Evolutionary conservation across 2,329 filamentous ascomycete species (phyloP), one percentile per base, ranked within the genome.

Genomic region (Pseudogymnoascus sp.): DNA sequence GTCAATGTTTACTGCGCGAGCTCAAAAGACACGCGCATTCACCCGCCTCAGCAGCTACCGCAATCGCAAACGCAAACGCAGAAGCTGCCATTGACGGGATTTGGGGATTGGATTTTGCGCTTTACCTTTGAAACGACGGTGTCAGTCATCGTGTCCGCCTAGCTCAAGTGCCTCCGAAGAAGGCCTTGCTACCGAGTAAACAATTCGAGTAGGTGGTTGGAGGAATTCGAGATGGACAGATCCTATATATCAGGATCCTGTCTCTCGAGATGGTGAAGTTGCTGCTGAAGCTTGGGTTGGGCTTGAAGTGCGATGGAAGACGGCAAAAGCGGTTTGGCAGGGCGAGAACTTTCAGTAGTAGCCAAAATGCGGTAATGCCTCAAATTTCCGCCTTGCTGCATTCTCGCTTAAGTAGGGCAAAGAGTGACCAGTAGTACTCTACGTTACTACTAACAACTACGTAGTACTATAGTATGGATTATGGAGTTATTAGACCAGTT

Each of bases 131-230:
- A 76, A 63, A 70, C 73, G 67, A 76, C 72, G 31, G 31, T 34
- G 66, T 69, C 69, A 68, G 73, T 70, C 75, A 75, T 75, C 65
- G 69, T 74, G 73, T 70, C 73, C 70, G 69, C 70, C 71, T 69
- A 68, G 54, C 66, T 71, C 66, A 68, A 73, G 68, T 69, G 73
- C 73, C 73, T 74, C 71, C 72, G 67, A 73, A 74, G 73, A 73
- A 73, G 72, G 72, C 72, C 66, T 70, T 73, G 69, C 73, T 73
- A 73, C 67, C 71, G 71, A 72, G 70, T 66, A 68, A 68, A 74
- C 72, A 74, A 75, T 73, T 74, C 68, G 72, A 67, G 64, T 61
- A 60, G 62, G 62, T 64, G 60, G 59, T 54, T 39, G 61, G 61
- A 57, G 61, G 65, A 66, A 65, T 69, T 71, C 72, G 72, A 74